Percentiles rank a stretch among this genome's conserved stretches.
These are phyloP conservation scores for Coemansia guatemalensis DNA, from an alignment of 192 early-diverging fungal species.

Conservation along the genomic window DNA sequence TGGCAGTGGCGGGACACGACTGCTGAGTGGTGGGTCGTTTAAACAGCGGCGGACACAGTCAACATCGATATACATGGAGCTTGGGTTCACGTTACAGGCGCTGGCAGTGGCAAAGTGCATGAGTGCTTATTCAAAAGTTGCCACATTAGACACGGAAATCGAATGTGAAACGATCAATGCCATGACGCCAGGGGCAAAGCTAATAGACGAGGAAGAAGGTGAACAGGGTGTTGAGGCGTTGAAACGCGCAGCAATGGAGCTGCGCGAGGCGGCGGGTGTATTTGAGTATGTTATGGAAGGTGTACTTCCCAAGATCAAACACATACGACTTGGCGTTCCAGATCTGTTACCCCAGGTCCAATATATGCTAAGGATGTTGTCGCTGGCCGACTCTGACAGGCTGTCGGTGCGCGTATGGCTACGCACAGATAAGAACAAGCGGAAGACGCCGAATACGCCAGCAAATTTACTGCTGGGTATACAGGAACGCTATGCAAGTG, in stretches of 20 bases:
- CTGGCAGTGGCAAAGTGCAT: slow-evolving; percentile 51
- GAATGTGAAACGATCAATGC: slow-evolving; percentile 47
- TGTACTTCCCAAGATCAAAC: slow-evolving; percentile 35
- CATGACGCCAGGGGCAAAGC: slow-evolving; percentile 35
- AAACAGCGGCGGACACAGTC: slow-evolving; percentile 52
- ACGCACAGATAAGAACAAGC: slow-evolving; percentile 42
- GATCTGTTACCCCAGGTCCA: slow-evolving; percentile 52
- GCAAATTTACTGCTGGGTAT: slow-evolving; percentile 50
- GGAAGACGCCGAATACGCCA: slow-evolving; percentile 44
- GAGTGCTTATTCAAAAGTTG: slow-evolving; percentile 47
- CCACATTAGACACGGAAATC: slow-evolving; percentile 48
- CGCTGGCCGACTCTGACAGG: slow-evolving; percentile 50
- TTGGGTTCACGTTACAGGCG: slow-evolving; percentile 45
- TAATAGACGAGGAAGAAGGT: slow-evolving; percentile 32
- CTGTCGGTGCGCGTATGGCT: slow-evolving; percentile 53
- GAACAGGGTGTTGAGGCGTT: slow-evolving; percentile 44
- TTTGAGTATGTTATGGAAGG: slow-evolving; percentile 46
- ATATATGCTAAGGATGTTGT: slow-evolving; percentile 51
- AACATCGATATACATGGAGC: slow-evolving; percentile 41
- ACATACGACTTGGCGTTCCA: slow-evolving; percentile 32
- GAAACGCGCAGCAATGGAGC: slow-evolving; percentile 45
- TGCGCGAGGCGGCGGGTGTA: slow-evolving; percentile 48
- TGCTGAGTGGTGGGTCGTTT: slow-evolving; percentile 21
- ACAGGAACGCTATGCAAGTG: slow-evolving; percentile 48
- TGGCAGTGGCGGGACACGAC: slow-evolving; percentile 15